Percentiles rank a stretch among this genome's conserved stretches.
phyloP scores from a whole-genome alignment of 2,329 filamentous ascomycete species.

The Neophaeococcomyces mojaviensis region DNA sequence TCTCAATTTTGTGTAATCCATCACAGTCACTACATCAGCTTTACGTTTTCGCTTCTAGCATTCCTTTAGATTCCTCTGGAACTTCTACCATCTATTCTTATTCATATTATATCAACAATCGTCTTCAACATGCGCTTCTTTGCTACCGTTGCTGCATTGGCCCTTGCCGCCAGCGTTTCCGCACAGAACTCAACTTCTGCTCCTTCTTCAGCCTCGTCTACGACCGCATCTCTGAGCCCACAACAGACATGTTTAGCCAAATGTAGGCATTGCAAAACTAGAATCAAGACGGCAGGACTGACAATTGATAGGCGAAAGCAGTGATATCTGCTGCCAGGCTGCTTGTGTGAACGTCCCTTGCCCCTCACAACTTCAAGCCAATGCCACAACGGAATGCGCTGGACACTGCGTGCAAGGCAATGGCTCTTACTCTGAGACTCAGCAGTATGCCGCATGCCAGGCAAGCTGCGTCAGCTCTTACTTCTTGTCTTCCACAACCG shows the following conservation, averaged over 20 bases:
- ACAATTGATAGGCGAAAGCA: slow-evolving; percentile 29
- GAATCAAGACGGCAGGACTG: neutral
- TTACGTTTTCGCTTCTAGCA: slow-evolving; percentile 3
- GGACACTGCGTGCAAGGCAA: slow-evolving; percentile 47
- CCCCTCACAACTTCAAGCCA: slow-evolving; percentile 43
- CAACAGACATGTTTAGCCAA: slow-evolving; percentile 29
- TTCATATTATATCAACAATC: neutral
- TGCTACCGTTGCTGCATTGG: slow-evolving; percentile 22
- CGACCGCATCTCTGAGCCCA: slow-evolving; percentile 29
- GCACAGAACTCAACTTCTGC: slow-evolving; percentile 28
- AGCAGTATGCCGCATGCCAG: slow-evolving; percentile 42
- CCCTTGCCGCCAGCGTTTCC: slow-evolving; percentile 38
- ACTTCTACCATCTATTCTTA: neutral
- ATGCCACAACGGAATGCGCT: slow-evolving; percentile 46
- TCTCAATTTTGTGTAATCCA: slow-evolving; percentile 4
- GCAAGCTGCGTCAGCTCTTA: slow-evolving; percentile 42
- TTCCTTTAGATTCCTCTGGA: slow-evolving; percentile 2
- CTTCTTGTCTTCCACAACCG: slow-evolving; percentile 36
- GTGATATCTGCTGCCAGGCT: slow-evolving; percentile 46
- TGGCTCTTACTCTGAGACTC: slow-evolving; percentile 39
- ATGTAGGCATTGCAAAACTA: slow-evolving; percentile 27
- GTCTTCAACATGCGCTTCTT: slow-evolving; percentile 21
- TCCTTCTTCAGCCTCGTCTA: slow-evolving; percentile 21
- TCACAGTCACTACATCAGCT: neutral
- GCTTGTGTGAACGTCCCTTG: slow-evolving; percentile 45